A percentile compares a stretch with the other conserved stretches of the same genome.
Conservation (phyloP, 2,329 filamentous ascomycete genomes). For the Blastomyces silverae region DNA sequence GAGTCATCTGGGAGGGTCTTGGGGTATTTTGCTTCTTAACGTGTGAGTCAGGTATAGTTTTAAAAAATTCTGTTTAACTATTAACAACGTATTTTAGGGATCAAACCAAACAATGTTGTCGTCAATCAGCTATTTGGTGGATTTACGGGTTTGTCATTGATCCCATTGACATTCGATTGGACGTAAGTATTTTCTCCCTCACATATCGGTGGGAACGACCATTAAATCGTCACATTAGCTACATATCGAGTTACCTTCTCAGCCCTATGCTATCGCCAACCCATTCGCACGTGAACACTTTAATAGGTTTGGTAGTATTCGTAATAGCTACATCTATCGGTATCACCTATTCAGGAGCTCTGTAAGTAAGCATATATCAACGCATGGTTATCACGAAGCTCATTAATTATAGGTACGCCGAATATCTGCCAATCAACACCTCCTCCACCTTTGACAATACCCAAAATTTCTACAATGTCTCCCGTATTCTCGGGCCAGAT, state of each 20-base stretch:
- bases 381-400: not conserved
- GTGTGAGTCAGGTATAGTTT: not conserved
- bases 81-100: slow-evolving; percentile 30
- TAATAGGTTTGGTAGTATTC: not conserved
- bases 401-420: not conserved
- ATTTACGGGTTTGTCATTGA: slow-evolving; percentile 57
- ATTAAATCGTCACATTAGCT: not conserved
- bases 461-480: slow-evolving; percentile 30
- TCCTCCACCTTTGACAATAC: slow-evolving; percentile 34
- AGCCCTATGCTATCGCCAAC: not conserved
- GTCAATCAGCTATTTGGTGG: slow-evolving; percentile 69
- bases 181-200: slow-evolving; percentile 24
- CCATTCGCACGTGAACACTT: not conserved
- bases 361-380: slow-evolving; percentile 2
- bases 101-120: slow-evolving; percentile 57
- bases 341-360: not conserved
- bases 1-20: not conserved
- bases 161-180: slow-evolving; percentile 54
- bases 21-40: slow-evolving; percentile 3
- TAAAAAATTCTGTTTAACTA: not conserved
- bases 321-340: not conserved
- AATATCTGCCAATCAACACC: slow-evolving; percentile 31
- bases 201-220: not conserved
- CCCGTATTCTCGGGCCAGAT: slow-evolving; percentile 27
- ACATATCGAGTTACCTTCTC: slow-evolving; percentile 3